Evolutionary conservation across 495 filamentous ascomycete species (phyloP).

Genomic region (Aspergillus baeticus): DNA sequence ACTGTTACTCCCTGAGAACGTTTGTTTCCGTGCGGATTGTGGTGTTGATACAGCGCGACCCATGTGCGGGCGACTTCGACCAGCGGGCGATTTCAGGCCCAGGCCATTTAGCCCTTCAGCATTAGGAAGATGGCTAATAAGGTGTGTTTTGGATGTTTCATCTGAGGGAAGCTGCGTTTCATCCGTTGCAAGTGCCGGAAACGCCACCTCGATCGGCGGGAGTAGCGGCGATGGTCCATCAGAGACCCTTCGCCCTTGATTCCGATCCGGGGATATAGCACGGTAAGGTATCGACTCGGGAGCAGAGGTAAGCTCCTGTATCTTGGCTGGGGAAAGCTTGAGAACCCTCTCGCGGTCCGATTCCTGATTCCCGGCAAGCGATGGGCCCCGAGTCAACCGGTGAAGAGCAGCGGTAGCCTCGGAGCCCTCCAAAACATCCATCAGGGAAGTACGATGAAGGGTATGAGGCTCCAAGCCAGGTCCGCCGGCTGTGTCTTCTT

Average conservation of each 20-base stretch:
- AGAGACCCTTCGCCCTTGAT: conserved; percentile 22
- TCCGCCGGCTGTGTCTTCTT: neutral
- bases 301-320: conserved; percentile 55
- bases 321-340: conserved; percentile 52
- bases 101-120: conserved; percentile 28
- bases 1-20: conserved; percentile 17
- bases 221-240: conserved; percentile 18
- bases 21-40: conserved; percentile 25
- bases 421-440: conserved; percentile 22
- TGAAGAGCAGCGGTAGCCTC: conserved; percentile 12
- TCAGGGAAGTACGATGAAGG: conserved; percentile 18
- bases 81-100: conserved; percentile 19
- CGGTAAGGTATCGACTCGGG: conserved; percentile 51
- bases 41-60: conserved; percentile 41
- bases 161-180: conserved; percentile 19
- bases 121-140: conserved; percentile 22
- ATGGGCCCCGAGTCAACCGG: conserved; percentile 15
- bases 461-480: neutral
- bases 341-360: conserved; percentile 43
- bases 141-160: conserved; percentile 20
- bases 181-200: conserved; percentile 15
- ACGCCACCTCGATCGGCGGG: conserved; percentile 16
- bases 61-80: conserved; percentile 32
- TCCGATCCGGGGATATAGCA: conserved; percentile 24
- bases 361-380: conserved; percentile 17